These are phyloP conservation scores for Bretschneidera sinensis DNA, from an alignment of 345 rosid species.

Conservation along the genomic window DNA sequence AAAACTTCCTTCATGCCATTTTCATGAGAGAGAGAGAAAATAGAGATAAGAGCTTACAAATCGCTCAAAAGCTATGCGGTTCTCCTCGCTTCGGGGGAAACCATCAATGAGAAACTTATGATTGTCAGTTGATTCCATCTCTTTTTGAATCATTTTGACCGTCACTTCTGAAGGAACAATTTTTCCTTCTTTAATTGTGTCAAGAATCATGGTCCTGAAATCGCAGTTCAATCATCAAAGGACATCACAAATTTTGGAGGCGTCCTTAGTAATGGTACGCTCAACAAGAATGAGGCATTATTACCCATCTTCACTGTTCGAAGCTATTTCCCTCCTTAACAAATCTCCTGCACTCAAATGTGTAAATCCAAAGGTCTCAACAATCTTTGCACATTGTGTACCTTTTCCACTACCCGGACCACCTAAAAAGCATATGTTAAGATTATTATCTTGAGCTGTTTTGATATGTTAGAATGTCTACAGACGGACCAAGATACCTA, in stretches of 20 bases:
- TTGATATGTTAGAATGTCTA: not conserved
- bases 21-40: not conserved
- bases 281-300: not conserved
- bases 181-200: constrained; percentile 70
- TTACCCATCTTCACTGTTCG: constrained; percentile 68
- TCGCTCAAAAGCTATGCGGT: constrained; percentile 65
- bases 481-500: not conserved
- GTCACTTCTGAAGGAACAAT: constrained; percentile 90
- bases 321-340: constrained; percentile 57
- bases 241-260: constrained; percentile 5
- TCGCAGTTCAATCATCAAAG: constrained; percentile 15
- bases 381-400: constrained; percentile 70
- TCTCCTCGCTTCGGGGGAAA: constrained; percentile 83
- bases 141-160: constrained; percentile 59
- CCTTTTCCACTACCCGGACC: constrained; percentile 95
- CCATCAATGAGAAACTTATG: constrained; percentile 79
- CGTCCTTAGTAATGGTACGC: not conserved
- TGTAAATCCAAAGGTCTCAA: constrained; percentile 53
- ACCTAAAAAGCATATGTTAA: constrained; percentile 35
- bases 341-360: constrained; percentile 84
- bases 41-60: constrained; percentile 46
- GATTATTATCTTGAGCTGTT: too few relatives aligned
- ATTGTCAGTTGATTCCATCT: constrained; percentile 49
- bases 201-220: constrained; percentile 55
- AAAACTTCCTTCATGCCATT: not conserved